Percentiles rank a stretch among this genome's conserved stretches.
phyloP scores from a whole-genome alignment of 2,329 filamentous ascomycete species.

The Arachnomyces sp. region DNA sequence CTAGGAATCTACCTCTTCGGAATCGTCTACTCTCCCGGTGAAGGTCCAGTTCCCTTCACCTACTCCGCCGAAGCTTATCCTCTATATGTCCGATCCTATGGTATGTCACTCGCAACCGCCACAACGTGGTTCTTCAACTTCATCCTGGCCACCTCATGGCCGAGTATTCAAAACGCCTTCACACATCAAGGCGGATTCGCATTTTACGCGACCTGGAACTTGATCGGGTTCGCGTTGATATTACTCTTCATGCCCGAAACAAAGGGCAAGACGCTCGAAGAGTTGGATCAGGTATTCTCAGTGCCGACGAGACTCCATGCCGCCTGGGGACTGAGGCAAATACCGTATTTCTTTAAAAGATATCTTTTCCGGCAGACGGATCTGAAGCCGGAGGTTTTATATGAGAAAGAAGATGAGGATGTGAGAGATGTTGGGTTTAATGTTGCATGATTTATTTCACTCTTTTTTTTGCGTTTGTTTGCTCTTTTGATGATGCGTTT shows the following conservation, averaged over 20 bases:
- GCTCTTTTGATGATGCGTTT: not conserved
- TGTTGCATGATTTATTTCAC: not conserved
- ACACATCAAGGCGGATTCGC: conserved; percentile 46
- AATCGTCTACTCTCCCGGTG: conserved; percentile 47
- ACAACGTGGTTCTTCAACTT: conserved; percentile 55
- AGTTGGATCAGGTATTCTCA: conserved; percentile 48
- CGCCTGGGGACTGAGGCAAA: conserved; percentile 31
- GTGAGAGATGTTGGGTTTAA: conserved; percentile 16
- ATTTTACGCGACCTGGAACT: conserved; percentile 40
- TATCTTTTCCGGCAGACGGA: conserved; percentile 33
- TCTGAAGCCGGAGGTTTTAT: conserved; percentile 29
- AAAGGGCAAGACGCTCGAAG: conserved; percentile 37
- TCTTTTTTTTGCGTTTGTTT: conserved; percentile 1
- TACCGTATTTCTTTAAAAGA: conserved; percentile 28
- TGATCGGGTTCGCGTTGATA: conserved; percentile 40
- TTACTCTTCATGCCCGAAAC: conserved; percentile 36
- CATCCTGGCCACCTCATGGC: conserved; percentile 47
- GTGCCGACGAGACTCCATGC: conserved; percentile 42
- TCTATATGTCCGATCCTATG: conserved; percentile 54
- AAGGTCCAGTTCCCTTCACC: conserved; percentile 58
- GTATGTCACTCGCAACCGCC: conserved; percentile 59
- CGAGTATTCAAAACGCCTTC: conserved; percentile 42
- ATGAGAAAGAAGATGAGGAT: conserved; percentile 25
- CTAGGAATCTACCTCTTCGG: conserved; percentile 39
- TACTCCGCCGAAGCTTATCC: conserved; percentile 63